Evolutionary conservation across 73 alveolate species (phyloP).

Genomic region (Halteria grandinella): DNA sequence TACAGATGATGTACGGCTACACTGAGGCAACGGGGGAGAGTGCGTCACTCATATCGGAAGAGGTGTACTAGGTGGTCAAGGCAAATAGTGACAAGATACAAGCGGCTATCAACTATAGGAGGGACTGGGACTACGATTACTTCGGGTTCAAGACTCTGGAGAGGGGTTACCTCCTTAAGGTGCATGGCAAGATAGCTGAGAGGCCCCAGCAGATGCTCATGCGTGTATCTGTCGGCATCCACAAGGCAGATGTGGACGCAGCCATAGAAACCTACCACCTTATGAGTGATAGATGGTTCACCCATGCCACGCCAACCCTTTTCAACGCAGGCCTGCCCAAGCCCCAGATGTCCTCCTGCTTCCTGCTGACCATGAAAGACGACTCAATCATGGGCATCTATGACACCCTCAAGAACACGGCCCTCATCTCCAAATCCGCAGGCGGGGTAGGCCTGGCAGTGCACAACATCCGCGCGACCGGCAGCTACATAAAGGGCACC

Average conservation of each 20-base stretch:
- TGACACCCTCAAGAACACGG: constrained; percentile 88
- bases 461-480: constrained; percentile 88
- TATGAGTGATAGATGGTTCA: constrained; percentile 85
- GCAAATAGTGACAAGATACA: constrained; percentile 62
- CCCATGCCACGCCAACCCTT: constrained; percentile 98
- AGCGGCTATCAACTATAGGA: constrained; percentile 73
- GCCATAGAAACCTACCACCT: constrained; percentile 83
- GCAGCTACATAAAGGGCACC: constrained; percentile 92
- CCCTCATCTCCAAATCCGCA: constrained; percentile 90
- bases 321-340: constrained; percentile 94
- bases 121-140: constrained; percentile 92
- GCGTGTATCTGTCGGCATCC: constrained; percentile 83
- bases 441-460: constrained; percentile 97
- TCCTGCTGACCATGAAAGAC: constrained; percentile 82
- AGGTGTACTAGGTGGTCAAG: constrained; percentile 67
- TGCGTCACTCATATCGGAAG: constrained; percentile 67
- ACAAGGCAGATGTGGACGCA: constrained; percentile 60
- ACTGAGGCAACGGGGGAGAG: constrained; percentile 55
- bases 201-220: constrained; percentile 90
- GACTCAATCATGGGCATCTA: constrained; percentile 96
- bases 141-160: constrained; percentile 97
- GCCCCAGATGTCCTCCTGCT: constrained; percentile 94
- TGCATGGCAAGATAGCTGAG: constrained; percentile 79
- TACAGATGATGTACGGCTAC: constrained; percentile 45
- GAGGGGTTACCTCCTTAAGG: constrained; percentile 85